Evolutionary conservation across 331 rosid species (phyloP).

Genomic region (Arachis monticola): DNA sequence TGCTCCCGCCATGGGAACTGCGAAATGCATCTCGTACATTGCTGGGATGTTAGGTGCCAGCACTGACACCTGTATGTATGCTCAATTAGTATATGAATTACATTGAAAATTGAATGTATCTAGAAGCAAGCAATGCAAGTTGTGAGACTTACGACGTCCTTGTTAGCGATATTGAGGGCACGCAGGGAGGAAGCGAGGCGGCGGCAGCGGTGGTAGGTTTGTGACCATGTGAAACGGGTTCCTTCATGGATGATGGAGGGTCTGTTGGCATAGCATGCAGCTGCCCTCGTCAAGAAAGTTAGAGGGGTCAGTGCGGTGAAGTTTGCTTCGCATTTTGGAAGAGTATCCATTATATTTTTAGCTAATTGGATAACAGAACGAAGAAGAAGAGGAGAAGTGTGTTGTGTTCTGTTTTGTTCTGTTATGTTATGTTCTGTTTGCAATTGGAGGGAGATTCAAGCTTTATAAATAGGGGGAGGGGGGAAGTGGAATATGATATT

Average conservation of each 20-base stretch:
- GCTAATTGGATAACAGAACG: background rate
- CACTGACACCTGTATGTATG: slow-evolving; percentile 62
- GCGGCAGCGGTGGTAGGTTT: slow-evolving; percentile 74
- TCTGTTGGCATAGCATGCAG: slow-evolving; percentile 59
- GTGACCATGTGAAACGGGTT: slow-evolving; percentile 71
- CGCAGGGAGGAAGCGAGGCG: slow-evolving; percentile 79
- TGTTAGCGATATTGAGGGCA: slow-evolving; percentile 51
- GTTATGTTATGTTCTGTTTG: too few relatives aligned
- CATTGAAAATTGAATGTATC: background rate
- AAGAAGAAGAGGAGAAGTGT: background rate
- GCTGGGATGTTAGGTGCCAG: slow-evolving; percentile 94
- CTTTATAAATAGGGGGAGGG: too few relatives aligned
- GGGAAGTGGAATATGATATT: background rate
- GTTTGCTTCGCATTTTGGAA: slow-evolving; percentile 52
- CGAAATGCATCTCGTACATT: slow-evolving; percentile 94
- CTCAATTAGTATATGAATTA: background rate
- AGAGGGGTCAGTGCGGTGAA: slow-evolving; percentile 48
- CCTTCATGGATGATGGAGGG: slow-evolving; percentile 62
- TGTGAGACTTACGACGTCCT: slow-evolving; percentile 66
- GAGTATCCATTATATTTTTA: slow-evolving; percentile 31
- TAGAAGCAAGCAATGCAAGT: too few relatives aligned
- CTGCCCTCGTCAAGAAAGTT: slow-evolving; percentile 59
- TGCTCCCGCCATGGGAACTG: slow-evolving; percentile 91
- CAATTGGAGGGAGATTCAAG: background rate
- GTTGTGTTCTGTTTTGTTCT: background rate